Conservation (phyloP, 2,329 filamentous ascomycete species). For the Fusarium sp. region DNA sequence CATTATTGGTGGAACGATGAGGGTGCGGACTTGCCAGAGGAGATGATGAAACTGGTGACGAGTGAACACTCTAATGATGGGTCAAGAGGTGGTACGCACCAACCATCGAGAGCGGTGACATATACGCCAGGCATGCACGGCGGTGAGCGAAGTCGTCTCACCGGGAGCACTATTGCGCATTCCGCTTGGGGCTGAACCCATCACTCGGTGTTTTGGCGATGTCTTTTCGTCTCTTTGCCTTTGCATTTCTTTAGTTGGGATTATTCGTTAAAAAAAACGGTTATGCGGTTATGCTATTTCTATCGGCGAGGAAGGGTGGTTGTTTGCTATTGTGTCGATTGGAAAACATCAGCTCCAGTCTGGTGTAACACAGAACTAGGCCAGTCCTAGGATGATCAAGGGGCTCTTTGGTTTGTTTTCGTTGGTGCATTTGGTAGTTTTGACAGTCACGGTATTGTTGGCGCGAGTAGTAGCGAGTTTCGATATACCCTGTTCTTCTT, state of each 20-base stretch:
- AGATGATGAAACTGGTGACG: constrained; percentile 25
- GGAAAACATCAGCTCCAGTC: constrained; percentile 26
- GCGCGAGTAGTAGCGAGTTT: neutral
- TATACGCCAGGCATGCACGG: constrained; percentile 32
- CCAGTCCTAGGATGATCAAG: constrained; percentile 20
- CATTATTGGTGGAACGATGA: constrained; percentile 51
- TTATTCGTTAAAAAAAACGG: constrained; percentile 5
- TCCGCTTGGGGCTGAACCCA: constrained; percentile 17
- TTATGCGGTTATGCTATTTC: neutral
- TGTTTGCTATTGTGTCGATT: neutral
- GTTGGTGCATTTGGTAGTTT: constrained; percentile 1
- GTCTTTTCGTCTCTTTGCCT: neutral
- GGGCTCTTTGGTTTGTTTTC: constrained; percentile 2
- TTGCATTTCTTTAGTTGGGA: neutral
- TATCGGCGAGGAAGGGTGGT: neutral
- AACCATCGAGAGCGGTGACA: constrained; percentile 44
- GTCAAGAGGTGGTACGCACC: constrained; percentile 41
- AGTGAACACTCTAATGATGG: constrained; percentile 40
- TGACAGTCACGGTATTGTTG: neutral
- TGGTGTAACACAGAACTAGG: constrained; percentile 36
- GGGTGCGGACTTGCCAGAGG: constrained; percentile 32
- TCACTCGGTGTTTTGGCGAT: neutral
- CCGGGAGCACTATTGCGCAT: constrained; percentile 20
- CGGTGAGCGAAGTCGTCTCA: constrained; percentile 11
- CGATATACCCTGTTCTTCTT: constrained; percentile 19